These are phyloP conservation scores for Gossypium trilobum DNA, from an alignment of 441 rosid genomes.

Conservation along the genomic window DNA sequence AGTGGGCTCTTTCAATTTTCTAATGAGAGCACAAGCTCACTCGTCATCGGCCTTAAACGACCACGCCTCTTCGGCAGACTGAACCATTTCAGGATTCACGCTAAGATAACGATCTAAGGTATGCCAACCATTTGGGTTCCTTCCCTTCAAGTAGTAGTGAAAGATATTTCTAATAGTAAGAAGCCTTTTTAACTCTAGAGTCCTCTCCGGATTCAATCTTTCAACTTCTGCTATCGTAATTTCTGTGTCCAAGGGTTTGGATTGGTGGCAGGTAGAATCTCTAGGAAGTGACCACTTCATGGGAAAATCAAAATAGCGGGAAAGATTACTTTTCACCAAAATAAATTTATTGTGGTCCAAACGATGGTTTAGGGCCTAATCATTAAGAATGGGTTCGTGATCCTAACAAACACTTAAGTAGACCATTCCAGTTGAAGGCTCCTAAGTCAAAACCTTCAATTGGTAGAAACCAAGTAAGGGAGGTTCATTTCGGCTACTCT, in stretches of 20 bases:
- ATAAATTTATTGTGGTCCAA: background rate
- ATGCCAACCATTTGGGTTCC: background rate
- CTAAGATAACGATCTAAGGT: background rate
- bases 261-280: background rate
- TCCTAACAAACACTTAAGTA: background rate
- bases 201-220: background rate
- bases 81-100: background rate
- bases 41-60: background rate
- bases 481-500: background rate
- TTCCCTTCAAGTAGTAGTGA: background rate
- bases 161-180: background rate
- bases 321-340: background rate
- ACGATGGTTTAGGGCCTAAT: background rate
- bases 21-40: too few species aligned
- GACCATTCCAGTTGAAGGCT: background rate
- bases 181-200: background rate
- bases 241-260: background rate
- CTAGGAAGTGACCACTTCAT: background rate
- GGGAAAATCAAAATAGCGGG: background rate
- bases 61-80: background rate
- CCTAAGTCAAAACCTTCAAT: background rate
- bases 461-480: background rate
- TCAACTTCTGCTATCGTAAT: background rate
- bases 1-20: too few species aligned
- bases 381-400: background rate